Percentiles rank a stretch among this genome's conserved stretches.
phyloP scores from a whole-genome alignment of 805 yeast genomes.

The Yarrowia hollandica region DNA sequence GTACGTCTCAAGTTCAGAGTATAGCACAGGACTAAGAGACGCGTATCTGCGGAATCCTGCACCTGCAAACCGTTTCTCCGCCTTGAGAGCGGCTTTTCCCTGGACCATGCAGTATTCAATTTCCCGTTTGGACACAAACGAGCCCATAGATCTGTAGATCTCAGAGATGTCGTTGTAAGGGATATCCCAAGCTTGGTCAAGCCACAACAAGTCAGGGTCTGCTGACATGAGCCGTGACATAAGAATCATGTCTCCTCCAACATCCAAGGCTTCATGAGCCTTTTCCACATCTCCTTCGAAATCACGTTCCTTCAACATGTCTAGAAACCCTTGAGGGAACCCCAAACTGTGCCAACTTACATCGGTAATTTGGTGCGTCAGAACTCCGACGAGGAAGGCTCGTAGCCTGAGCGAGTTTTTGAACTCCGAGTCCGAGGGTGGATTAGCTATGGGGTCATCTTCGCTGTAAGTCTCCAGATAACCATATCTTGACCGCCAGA shows the following conservation, averaged over 20 bases:
- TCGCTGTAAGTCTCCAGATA: conserved; percentile 1
- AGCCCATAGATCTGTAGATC: conserved; percentile 46
- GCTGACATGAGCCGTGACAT: conserved; percentile 45
- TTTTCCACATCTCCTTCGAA: conserved; percentile 50
- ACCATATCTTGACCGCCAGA: conserved; percentile 45
- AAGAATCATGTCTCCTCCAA: conserved; percentile 63
- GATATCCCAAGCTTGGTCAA: conserved; percentile 39
- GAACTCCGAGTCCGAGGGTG: conserved; percentile 3
- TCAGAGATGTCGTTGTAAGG: conserved; percentile 49
- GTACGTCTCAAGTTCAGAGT: conserved; percentile 49
- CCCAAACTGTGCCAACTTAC: conserved; percentile 67
- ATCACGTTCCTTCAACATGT: conserved; percentile 52
- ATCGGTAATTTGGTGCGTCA: conserved; percentile 64
- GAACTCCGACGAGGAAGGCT: conserved; percentile 58
- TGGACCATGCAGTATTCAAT: conserved; percentile 49
- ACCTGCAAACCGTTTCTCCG: conserved; percentile 46
- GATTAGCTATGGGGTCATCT: neutral
- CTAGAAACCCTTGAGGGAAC: conserved; percentile 55
- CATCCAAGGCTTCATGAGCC: conserved; percentile 58
- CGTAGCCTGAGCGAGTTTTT: conserved; percentile 44
- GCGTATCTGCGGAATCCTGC: conserved; percentile 42
- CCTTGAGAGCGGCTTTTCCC: conserved; percentile 53
- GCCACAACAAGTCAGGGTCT: conserved; percentile 38
- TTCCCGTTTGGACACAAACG: conserved; percentile 32
- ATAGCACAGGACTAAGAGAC: conserved; percentile 48